These are phyloP conservation scores for Cryphonectria carpinicola DNA, from an alignment of 2,329 filamentous ascomycete species.

Conservation along the genomic window DNA sequence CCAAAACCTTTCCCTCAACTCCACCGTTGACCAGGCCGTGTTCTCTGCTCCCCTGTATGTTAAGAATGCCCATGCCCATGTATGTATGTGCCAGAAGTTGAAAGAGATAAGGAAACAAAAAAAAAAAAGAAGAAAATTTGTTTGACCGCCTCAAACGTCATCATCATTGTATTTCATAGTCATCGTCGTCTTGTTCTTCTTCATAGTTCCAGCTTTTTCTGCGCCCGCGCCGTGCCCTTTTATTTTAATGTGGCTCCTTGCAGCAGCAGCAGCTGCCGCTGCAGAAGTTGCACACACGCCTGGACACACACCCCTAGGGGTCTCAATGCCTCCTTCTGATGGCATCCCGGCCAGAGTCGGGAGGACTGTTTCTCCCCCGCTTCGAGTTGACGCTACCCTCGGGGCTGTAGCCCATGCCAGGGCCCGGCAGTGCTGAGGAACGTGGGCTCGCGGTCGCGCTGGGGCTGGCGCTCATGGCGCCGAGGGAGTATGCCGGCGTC, in stretches of 20 bases:
- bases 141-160: constrained; percentile 9
- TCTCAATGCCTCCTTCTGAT: constrained; percentile 46
- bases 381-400: constrained; percentile 42
- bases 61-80: neutral
- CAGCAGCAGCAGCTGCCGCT: too few species aligned
- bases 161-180: constrained; percentile 23
- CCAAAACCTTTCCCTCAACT: neutral
- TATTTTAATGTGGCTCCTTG: neutral
- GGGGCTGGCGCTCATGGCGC: constrained; percentile 43
- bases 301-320: neutral
- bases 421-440: constrained; percentile 32
- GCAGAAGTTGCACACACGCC: constrained; percentile 14
- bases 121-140: neutral
- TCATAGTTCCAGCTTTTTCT: neutral
- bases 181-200: constrained; percentile 7
- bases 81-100: constrained; percentile 1
- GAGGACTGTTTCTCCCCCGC: constrained; percentile 54
- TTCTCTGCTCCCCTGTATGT: neutral
- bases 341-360: constrained; percentile 51
- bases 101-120: neutral
- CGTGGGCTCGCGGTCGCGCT: constrained; percentile 49
- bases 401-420: constrained; percentile 38
- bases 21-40: neutral
- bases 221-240: neutral
- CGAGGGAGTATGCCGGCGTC: constrained; percentile 57